Evolutionary conservation across 2,329 filamentous ascomycete genomes (phyloP).

Genomic region (Colletotrichum karsti): DNA sequence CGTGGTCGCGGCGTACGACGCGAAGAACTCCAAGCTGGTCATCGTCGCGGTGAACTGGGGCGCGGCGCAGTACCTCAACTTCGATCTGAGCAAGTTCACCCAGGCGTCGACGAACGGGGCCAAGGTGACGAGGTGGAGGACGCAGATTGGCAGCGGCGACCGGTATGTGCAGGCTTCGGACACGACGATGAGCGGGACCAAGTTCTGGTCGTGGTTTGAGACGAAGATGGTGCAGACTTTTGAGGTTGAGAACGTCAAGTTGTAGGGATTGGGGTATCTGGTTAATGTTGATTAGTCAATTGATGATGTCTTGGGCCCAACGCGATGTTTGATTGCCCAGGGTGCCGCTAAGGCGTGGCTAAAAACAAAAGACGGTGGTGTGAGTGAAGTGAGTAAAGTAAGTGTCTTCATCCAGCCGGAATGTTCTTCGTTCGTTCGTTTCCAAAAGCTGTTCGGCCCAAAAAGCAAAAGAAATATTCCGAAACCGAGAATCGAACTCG

Average conservation of each 20-base stretch:
- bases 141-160: conserved; percentile 43
- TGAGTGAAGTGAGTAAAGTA: too few relatives aligned
- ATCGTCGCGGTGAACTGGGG: conserved; percentile 51
- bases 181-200: conserved; percentile 41
- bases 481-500: conserved; percentile 23
- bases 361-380: too few relatives aligned
- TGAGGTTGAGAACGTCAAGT: conserved; percentile 40
- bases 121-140: conserved; percentile 45
- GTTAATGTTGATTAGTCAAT: not conserved
- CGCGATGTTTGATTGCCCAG: too few relatives aligned
- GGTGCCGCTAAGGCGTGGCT: too few relatives aligned
- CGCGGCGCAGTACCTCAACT: conserved; percentile 44
- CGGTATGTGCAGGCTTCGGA: conserved; percentile 42
- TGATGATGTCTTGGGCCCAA: too few relatives aligned
- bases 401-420: too few relatives aligned
- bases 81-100: conserved; percentile 46
- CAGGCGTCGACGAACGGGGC: conserved; percentile 39
- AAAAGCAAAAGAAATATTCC: not conserved
- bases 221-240: conserved; percentile 47
- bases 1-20: conserved; percentile 49
- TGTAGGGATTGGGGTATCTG: conserved; percentile 5
- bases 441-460: too few relatives aligned
- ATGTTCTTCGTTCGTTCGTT: too few relatives aligned
- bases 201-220: conserved; percentile 46
- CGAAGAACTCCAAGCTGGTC: conserved; percentile 40